Conservation (phyloP, 257 asterid species). For the Ilex asprella region DNA sequence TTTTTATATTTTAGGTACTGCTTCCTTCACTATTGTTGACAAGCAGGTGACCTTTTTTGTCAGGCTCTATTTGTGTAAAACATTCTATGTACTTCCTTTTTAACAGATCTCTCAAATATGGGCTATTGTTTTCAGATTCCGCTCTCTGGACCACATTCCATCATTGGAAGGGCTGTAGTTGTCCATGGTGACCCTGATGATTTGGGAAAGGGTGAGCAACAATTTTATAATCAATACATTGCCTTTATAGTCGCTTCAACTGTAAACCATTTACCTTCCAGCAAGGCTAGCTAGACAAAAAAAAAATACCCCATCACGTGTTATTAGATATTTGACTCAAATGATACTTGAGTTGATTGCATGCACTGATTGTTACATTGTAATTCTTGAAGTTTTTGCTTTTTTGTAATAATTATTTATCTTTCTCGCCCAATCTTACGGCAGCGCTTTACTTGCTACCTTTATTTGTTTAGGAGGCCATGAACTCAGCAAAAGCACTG, state of each 20-base stretch:
- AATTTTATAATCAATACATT: neutral
- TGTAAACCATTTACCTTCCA: neutral
- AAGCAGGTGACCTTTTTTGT: conserved; percentile 41
- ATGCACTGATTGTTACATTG: neutral
- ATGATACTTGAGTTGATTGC: neutral
- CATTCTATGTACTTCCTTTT: neutral
- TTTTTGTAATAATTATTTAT: neutral
- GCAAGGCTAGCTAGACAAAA: no score
- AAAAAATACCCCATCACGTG: neutral
- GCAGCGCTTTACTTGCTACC: neutral
- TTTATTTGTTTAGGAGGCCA: conserved; percentile 70
- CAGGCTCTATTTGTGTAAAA: neutral
- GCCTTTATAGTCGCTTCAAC: neutral
- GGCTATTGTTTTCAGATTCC: conserved; percentile 50
- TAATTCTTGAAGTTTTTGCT: neutral
- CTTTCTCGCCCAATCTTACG: neutral
- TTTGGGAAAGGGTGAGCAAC: conserved; percentile 77
- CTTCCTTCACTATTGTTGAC: conserved; percentile 60
- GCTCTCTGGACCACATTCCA: conserved; percentile 67
- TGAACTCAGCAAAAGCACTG: conserved; percentile 89
- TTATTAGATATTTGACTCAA: neutral
- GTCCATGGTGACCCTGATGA: conserved; percentile 98
- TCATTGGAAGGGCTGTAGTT: conserved; percentile 98
- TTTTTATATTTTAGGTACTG: conserved; percentile 49
- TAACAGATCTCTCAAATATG: neutral